A percentile compares a stretch with the other conserved stretches of the same genome.
Conservation (phyloP, 306 rosid genomes). For the Cucumis sativus region Cucumber_9930_V3 NC_026656.2:20151001-20151500, state of each 20-base stretch:
- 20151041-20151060: slow-evolving; percentile 24
- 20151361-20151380: background rate
- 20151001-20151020: slow-evolving; percentile 63
- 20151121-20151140: background rate
- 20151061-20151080: slow-evolving; percentile 42
- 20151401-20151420: background rate
- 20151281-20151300: background rate
- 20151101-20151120: background rate
- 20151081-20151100: background rate
- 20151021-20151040: slow-evolving; percentile 44
- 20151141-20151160: background rate
- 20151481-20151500: background rate
- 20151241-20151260: background rate
- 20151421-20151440: background rate
- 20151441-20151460: background rate
- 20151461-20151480: background rate
- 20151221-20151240: background rate
- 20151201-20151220: background rate
- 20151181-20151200: background rate
- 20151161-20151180: background rate
- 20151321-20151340: background rate
- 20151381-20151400: background rate
- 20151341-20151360: background rate
- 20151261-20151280: background rate
- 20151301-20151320: background rate